Conservation (phyloP, 164 flowering plant genomes). For the Vitis vinifera region ASM3070453v1 NC_081816.1:5419001-5419500, state of each 20-base stretch:
- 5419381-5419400: constrained; percentile 28
- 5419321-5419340: constrained; percentile 18
- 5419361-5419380: constrained; percentile 22
- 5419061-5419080: neutral
- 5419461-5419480: neutral
- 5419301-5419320: constrained; percentile 21
- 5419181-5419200: neutral
- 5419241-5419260: neutral
- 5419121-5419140: neutral
- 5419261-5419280: neutral
- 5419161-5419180: neutral
- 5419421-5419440: too few species aligned
- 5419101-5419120: neutral
- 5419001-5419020: neutral
- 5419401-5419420: constrained; percentile 19
- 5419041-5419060: neutral
- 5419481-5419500: neutral
- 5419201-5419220: too few species aligned
- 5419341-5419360: constrained; percentile 18
- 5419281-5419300: constrained; percentile 6
- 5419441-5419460: neutral
- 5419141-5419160: neutral
- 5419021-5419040: neutral
- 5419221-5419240: neutral
- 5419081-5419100: too few species aligned